Base-by-base conservation (phyloP, 208 protist species). In the Strigomonas culicis region DNA sequence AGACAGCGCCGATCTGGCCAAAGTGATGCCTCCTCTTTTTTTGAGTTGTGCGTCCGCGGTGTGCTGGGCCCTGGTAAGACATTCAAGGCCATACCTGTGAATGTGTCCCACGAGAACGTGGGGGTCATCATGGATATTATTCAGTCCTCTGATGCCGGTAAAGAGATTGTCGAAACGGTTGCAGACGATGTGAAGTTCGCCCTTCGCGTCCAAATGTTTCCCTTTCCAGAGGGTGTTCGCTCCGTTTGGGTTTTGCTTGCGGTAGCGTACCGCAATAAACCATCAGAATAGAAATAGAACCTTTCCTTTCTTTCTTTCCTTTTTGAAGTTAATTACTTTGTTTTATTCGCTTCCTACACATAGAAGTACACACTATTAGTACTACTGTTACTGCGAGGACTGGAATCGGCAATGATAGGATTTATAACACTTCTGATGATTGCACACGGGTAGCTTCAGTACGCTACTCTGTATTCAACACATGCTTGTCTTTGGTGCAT, bases 161-260 rank as follows among this genome's bases (percentile, higher is more conserved):
- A 80, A 62, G 86, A 96, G 36, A 93, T 98, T 69, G 24, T 96
- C 11, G 89, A 96, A 34, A 82, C 82, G 19, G 73, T 81, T 25
- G 85, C 75, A 2, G 87, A 96, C 31, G 84, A 77, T 63, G 65
- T 88, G 1, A 83, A 68, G 31, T 90, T 95, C 50, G 89, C 70
- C 22, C 46, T 97, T 30, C 75, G 86, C 28, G 83, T 84, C 22
- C 90, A 91, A 63, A 64, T 90, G 10, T 95, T 91, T 77, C 59
- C 64, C 7, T 98, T 94, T 60, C 87, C 92, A 32, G 92, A 98
- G 64, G 64, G 72, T 30, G 80, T 97, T 0, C 62, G 74, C 27
- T 95, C 88, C 3, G 86, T 95, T 25, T 98, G 94, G 94, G 82
- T 95, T 10, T 95, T 98, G 80, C 59, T 95, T 41, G 85, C 92